Percentiles rank a stretch among this genome's conserved stretches.
Conservation (phyloP, 106 monocot species). For the Dioscorea alata region DNA sequence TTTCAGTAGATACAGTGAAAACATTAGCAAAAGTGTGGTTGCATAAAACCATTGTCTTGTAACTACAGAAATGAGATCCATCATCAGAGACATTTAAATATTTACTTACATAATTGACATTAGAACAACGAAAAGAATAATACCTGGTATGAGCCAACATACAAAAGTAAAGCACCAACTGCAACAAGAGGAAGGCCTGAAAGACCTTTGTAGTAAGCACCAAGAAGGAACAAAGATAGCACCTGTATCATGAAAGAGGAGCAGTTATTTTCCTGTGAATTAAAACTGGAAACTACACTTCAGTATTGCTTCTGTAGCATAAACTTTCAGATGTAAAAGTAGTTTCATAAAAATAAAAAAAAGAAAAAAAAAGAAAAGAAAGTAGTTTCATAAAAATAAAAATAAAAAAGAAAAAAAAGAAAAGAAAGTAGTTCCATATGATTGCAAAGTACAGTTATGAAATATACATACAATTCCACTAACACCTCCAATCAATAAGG, state of each 20-base stretch:
- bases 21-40: not conserved
- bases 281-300: not conserved
- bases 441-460: not conserved
- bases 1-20: not conserved
- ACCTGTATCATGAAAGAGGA: constrained; percentile 42
- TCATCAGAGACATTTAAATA: too few species aligned
- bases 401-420: too few species aligned
- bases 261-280: not conserved
- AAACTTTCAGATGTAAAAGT: not conserved
- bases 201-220: constrained; percentile 88
- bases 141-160: constrained; percentile 99
- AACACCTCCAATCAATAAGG: constrained; percentile 80
- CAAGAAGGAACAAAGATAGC: constrained; percentile 80
- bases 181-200: constrained; percentile 66
- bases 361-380: too few species aligned
- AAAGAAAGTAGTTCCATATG: not conserved
- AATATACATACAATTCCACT: constrained; percentile 76
- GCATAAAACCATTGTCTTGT: not conserved
- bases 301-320: too few species aligned
- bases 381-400: too few species aligned
- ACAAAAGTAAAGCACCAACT: constrained; percentile 87
- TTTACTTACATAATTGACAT: not conserved
- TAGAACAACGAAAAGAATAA: not conserved
- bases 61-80: not conserved
- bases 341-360: too few species aligned